Base-by-base conservation (phyloP, 352 stramenopile genomes). In the Globisporangium camurandrum region DNA sequence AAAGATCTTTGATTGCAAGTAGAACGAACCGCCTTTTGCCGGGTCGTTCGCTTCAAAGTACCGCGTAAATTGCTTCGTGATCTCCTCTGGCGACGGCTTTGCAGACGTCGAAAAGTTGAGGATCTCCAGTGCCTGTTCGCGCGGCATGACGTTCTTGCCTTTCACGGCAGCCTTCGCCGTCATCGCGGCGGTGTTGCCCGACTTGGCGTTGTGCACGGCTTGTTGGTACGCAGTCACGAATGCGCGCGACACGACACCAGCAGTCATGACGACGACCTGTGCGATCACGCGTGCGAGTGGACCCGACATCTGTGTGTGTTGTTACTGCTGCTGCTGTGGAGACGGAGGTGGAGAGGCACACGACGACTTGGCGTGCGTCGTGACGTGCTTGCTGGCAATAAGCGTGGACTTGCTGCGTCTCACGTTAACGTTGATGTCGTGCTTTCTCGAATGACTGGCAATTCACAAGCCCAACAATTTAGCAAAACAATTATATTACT, bases 1-100 rank as follows among this genome's bases (percentile, higher is more conserved):
- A 63, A 78, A 96, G 57, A 97, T 92, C 71, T 97, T 97, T 49
- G 84, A 95, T 64, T 97, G 88, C 40, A 97, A 50, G 61, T 97
- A 97, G 63, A 96, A 97, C 30, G 86, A 96, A 26, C 88, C 88
- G 30, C 87, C 88, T 55, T 94, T 95, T 39, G 71, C 67, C 11
- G 88, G 87, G 56, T 96, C 85, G 56, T 97, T 96, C 11, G 80
- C 74, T 56, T 95, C 79, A 42, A 93, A 94, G 54, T 92, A 90
- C 50, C 75, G 67, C 61, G 84, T 79, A 51, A 91, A 95, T 61
- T 92, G 82, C 66, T 94, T 90, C 46, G 88, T 48, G 33, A 92
- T 64, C 45, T 92, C 74, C 36, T 86, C 75, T 16, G 62, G 46
- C 1, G 62, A 73, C 8, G 75, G 80, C 17, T 57, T 66, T 7